These are phyloP conservation scores for Hygrocybe punicea DNA, from an alignment of 768 basidiomycete species.

Conservation along the genomic window DNA sequence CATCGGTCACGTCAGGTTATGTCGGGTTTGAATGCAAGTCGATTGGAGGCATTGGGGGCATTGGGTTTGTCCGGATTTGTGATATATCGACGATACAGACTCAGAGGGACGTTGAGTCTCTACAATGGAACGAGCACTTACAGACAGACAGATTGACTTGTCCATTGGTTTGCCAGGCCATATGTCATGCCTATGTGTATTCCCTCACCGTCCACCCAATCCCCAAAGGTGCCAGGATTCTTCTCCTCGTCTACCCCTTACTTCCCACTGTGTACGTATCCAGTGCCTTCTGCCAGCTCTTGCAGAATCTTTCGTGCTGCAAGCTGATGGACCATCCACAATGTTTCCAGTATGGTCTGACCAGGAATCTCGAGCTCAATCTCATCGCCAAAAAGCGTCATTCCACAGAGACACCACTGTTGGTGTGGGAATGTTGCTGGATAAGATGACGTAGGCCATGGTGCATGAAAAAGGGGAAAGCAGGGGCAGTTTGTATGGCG, in stretches of 20 bases:
- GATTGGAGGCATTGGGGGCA: too few species aligned
- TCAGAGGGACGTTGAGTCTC: too few species aligned
- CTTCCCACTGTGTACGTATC: background rate
- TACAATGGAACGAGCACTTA: too few species aligned
- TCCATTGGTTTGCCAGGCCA: too few species aligned
- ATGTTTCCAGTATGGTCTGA: background rate
- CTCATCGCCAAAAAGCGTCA: background rate
- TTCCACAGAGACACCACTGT: background rate
- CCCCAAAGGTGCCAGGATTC: background rate
- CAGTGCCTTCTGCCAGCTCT: background rate
- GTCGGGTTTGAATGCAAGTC: too few species aligned
- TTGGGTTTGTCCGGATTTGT: too few species aligned
- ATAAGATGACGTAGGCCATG: background rate
- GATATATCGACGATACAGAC: too few species aligned
- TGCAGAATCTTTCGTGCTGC: conserved; percentile 1
- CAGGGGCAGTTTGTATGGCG: background rate
- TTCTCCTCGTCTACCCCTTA: background rate
- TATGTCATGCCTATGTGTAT: background rate
- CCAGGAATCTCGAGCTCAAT: background rate
- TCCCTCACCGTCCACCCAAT: background rate
- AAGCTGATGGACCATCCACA: background rate
- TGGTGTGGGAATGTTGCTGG: background rate
- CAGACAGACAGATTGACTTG: too few species aligned
- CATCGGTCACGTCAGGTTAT: too few species aligned
- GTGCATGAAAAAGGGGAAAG: background rate